Evolutionary conservation across 352 stramenopile genomes (phyloP).

Genomic region (Elongisporangium senticosum): DNA sequence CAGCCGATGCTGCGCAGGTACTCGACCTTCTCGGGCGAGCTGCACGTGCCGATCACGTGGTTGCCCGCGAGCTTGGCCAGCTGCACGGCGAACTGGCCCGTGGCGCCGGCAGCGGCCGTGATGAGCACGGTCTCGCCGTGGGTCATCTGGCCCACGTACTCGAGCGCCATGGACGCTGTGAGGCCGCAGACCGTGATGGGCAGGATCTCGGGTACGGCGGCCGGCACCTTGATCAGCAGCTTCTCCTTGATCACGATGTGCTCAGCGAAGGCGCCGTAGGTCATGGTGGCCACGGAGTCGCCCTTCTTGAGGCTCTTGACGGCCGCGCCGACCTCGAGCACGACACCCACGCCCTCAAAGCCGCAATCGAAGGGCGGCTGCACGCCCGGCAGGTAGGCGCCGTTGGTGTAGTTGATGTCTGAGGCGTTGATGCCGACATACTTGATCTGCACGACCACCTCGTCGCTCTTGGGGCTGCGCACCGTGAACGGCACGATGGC

Average conservation of each 20-base stretch:
- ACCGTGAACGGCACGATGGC: conserved; percentile 48
- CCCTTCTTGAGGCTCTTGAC: conserved; percentile 38
- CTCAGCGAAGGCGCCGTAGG: conserved; percentile 38
- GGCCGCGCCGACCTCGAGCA: conserved; percentile 19
- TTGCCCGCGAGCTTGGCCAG: conserved; percentile 67
- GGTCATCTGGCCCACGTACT: conserved; percentile 37
- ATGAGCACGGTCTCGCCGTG: conserved; percentile 37
- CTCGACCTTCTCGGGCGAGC: conserved; percentile 73
- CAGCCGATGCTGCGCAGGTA: conserved; percentile 49
- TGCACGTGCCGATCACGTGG: conserved; percentile 60
- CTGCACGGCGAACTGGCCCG: conserved; percentile 66
- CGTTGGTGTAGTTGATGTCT: conserved; percentile 61
- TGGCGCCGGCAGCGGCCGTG: conserved; percentile 45
- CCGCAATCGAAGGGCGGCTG: conserved; percentile 46
- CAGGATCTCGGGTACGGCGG: conserved; percentile 19
- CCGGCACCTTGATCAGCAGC: conserved; percentile 14
- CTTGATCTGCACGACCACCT: conserved; percentile 43
- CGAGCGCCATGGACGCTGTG: conserved; percentile 35
- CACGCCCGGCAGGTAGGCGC: conserved; percentile 40
- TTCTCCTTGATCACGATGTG: conserved; percentile 27
- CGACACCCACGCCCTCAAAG: conserved; percentile 40
- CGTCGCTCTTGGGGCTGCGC: conserved; percentile 27
- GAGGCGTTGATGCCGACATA: conserved; percentile 40
- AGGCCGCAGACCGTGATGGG: conserved; percentile 34
- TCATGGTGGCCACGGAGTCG: conserved; percentile 36